Base-by-base conservation (phyloP, 1,139 yeast genomes). In the Scheffersomyces illinoinensis region DNA sequence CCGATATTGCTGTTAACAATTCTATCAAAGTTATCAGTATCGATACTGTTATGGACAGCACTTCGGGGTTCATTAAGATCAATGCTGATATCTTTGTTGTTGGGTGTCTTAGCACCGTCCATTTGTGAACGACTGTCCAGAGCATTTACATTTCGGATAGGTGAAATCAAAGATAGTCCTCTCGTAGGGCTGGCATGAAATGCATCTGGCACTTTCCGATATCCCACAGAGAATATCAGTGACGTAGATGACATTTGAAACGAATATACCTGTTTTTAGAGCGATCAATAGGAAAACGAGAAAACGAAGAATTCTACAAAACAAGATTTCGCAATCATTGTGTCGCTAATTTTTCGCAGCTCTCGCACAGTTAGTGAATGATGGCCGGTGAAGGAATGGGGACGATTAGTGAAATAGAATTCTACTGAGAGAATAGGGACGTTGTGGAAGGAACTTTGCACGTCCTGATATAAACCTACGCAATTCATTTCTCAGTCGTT, bases 31-130 rank as follows among this genome's bases (percentile, higher is more conserved):
- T 50, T 39, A 18, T 58, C 58, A 17, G 19, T 17, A 3, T 64
- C 62, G 43, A 62, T 56, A 47, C 56, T 57, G 47, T 56, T 55
- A 23, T 56, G 50, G 10, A 12, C 43, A 33, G 17, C 4, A 12
- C 33, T 26, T 6, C 8, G 8, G 33, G 43, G 5, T 33, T 10
- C 17, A 33, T 33, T 12, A 14, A 17, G 17, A 33, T 33, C 43
- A 33, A 2, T 12, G 12, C 12, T 33, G 43, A 33, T 33, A 33
- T 4, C 2, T 33, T 33, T 14, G 10, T 33, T 14, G 10, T 33
- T 10, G 43, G 43, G 2, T 10, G 7, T 33, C 43, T 12, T 33
- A 33, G 14, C 17, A 33, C 17, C 4, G 17, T 17, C 43, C 5
- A 33, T 33, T 5, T 33, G 43, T 33, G 43, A 12, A 33, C 43